Base-by-base conservation (phyloP, 2,329 filamentous ascomycete species). In the Colletotrichum musae region DNA sequence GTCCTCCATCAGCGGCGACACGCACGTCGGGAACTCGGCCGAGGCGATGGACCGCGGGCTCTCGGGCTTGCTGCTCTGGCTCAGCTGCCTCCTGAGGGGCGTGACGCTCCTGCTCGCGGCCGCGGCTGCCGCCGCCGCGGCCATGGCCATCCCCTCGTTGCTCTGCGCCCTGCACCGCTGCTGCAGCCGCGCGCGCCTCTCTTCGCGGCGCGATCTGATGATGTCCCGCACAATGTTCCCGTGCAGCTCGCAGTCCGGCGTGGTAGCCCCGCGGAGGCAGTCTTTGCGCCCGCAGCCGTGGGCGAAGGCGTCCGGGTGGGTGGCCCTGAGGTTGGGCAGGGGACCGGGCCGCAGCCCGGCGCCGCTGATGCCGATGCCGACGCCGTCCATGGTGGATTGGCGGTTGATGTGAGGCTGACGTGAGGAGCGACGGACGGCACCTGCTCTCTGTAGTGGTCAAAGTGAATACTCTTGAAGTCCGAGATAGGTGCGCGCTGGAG, bases 1-100 rank as follows among this genome's bases (percentile, higher is more conserved):
- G 18, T 67, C 67, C 50, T 70, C 67, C 62, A 70, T 70, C 51
- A 70, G 47, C 26, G 67, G 63, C 6, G 67, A 70, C 21, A 67
- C 67, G 36, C 62, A 67, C n/a, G 67, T 45, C 21, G 63, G 57
- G 43, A 70, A 61, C 16, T 70, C 62, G 2, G 62, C 65, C 16
- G 62, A 67, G 12, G 45, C 28, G 7, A 47, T 60, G 10, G 67
- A 70, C 12, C 24, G 51, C 43, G 63, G 67, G 39, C 67, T 70
- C n/a, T 48, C 63, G 16, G 62, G 51, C 57, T 58, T 70, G 50
- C 66, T 70, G 57, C 63, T 61, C 51, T 70, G 62, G 36, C 67
- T 70, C 43, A 47, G 16, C 41, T 48, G 67, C 39, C 67, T 58
- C 63, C 24, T 69, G 24, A 70, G 36, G 15, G 67, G 67, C 57